Evolutionary conservation across 2,329 filamentous ascomycete species (phyloP).

Genomic region (Monilinia polystroma): DNA sequence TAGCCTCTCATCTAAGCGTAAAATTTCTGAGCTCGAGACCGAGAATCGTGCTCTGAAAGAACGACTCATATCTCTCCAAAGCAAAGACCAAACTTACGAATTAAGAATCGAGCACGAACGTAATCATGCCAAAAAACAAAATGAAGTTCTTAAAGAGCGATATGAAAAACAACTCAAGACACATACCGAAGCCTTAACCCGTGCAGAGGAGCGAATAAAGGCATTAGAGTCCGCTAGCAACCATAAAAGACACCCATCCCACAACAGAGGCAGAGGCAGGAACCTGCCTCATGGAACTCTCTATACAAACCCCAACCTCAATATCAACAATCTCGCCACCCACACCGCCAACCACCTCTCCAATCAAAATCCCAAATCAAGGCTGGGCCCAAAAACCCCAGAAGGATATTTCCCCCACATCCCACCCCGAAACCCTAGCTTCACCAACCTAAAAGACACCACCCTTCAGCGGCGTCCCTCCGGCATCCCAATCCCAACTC

Average conservation of each 20-base stretch:
- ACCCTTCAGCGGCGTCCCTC: constrained; percentile 13
- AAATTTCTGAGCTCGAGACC: constrained; percentile 24
- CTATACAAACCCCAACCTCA: constrained; percentile 20
- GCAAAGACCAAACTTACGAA: constrained; percentile 28
- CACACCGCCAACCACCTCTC: background rate
- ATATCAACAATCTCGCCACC: constrained; percentile 2
- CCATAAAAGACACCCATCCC: constrained; percentile 15
- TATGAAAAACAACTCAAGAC: constrained; percentile 28
- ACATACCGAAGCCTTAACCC: constrained; percentile 21
- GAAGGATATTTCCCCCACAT: constrained; percentile 9
- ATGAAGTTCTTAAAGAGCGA: constrained; percentile 30
- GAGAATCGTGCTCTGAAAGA: constrained; percentile 28
- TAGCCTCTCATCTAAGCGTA: constrained; percentile 9
- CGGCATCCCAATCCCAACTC: constrained; percentile 20
- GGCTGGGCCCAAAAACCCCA: background rate
- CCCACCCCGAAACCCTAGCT: constrained; percentile 20
- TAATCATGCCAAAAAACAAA: constrained; percentile 31
- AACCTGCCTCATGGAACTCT: constrained; percentile 11
- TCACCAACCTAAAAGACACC: constrained; percentile 10
- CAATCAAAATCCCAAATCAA: background rate
- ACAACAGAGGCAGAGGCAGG: constrained; percentile 29
- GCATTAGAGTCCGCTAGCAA: constrained; percentile 21
- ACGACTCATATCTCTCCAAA: constrained; percentile 28
- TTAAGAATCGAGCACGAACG: constrained; percentile 29
- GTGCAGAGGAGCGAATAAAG: constrained; percentile 26